These are phyloP conservation scores for Gigaspora rosea DNA, from an alignment of 192 early-diverging fungal species.

Conservation along the genomic window DNA sequence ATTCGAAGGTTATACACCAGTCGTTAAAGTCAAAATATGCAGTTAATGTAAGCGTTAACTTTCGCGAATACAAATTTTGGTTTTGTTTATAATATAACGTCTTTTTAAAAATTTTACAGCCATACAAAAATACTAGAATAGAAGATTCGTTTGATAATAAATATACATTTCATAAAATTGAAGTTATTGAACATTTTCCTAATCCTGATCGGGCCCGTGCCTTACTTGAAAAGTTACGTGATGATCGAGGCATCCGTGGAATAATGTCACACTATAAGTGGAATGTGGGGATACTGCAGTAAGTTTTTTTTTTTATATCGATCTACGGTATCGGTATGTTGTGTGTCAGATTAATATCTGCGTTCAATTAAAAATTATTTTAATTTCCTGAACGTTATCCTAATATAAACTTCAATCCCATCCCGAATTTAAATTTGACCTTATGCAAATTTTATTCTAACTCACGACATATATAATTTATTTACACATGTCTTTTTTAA, in stretches of 20 bases:
- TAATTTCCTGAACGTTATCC: too few relatives aligned
- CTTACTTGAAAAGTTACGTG: constrained; percentile 65
- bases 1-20: constrained; percentile 30
- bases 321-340: too few relatives aligned
- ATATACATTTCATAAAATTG: constrained; percentile 62
- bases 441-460: too few relatives aligned
- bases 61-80: background rate
- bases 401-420: too few relatives aligned
- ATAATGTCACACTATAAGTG: constrained; percentile 66
- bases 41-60: constrained; percentile 12
- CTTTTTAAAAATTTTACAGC: constrained; percentile 1
- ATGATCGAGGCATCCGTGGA: constrained; percentile 61
- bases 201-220: constrained; percentile 53
- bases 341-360: too few relatives aligned
- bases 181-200: constrained; percentile 59
- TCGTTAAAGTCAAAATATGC: constrained; percentile 10
- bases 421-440: too few relatives aligned
- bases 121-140: constrained; percentile 21
- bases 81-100: background rate
- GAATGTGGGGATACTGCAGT: constrained; percentile 65
- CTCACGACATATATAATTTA: too few relatives aligned
- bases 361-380: too few relatives aligned
- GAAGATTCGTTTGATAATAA: constrained; percentile 28
- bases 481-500: too few relatives aligned
- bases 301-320: constrained; percentile 45